These are phyloP conservation scores for Viola pubescens DNA, from an alignment of 441 rosid genomes.

Conservation along the genomic window DNA sequence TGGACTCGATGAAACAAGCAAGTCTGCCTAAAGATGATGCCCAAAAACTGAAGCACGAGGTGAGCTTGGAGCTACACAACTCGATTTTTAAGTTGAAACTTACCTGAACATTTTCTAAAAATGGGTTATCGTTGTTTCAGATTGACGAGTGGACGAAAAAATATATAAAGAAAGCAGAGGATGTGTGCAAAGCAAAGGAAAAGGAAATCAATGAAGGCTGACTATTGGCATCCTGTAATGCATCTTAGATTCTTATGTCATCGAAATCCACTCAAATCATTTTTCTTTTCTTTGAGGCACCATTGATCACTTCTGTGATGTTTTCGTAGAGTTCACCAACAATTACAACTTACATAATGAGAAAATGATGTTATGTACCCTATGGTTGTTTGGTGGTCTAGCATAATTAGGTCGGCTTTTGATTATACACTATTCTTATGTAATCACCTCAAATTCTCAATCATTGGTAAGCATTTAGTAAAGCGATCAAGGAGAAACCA, in stretches of 20 bases:
- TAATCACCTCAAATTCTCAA: no score
- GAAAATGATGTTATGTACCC: no score
- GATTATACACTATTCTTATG: no score
- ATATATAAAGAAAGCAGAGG: constrained; percentile 73
- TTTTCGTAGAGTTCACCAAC: no score
- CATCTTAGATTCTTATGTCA: no score
- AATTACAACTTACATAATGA: no score
- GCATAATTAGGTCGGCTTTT: no score
- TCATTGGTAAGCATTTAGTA: no score
- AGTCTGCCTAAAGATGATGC: constrained; percentile 73
- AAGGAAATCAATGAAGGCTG: constrained; percentile 67
- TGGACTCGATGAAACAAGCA: constrained; percentile 72
- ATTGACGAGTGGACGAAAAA: constrained; percentile 78
- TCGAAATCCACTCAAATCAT: no score
- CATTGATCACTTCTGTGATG: not conserved
- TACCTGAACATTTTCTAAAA: not conserved
- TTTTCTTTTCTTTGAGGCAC: not conserved
- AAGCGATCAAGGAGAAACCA: no score
- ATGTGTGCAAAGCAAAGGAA: constrained; percentile 84
- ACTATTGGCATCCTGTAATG: constrained; percentile 12
- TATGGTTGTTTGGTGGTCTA: no score
- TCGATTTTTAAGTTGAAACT: not conserved
- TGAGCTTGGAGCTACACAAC: constrained; percentile 22
- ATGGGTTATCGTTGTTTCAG: constrained; percentile 26
- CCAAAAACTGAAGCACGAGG: constrained; percentile 88